phyloP scores from a whole-genome alignment of 2,329 filamentous ascomycete genomes.

The Nemania sp. region DNA sequence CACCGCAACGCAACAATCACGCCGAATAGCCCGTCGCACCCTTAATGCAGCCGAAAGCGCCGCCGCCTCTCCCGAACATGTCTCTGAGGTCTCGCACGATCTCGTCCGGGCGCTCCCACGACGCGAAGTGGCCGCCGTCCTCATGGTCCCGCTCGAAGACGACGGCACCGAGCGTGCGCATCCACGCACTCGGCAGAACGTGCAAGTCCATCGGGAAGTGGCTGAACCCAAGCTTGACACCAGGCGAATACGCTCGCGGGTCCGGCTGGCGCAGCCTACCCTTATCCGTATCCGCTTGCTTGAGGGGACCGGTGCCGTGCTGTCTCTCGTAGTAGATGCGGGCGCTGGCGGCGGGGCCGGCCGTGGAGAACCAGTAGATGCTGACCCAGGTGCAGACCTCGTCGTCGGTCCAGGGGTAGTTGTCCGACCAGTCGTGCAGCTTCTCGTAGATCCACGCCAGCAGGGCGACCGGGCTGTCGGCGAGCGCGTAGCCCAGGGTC shows the following conservation, averaged over 20 bases:
- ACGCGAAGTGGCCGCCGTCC: slow-evolving; percentile 64
- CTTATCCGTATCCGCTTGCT: slow-evolving; percentile 21
- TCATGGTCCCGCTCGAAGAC: slow-evolving; percentile 59
- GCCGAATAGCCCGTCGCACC: slow-evolving; percentile 36
- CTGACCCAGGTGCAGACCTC: slow-evolving; percentile 76
- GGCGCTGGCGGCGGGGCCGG: slow-evolving; percentile 67
- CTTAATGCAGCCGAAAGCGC: slow-evolving; percentile 46
- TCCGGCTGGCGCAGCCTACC: slow-evolving; percentile 25
- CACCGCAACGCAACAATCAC: background rate
- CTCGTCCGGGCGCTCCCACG: slow-evolving; percentile 59
- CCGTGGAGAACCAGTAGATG: slow-evolving; percentile 72
- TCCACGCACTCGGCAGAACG: slow-evolving; percentile 60
- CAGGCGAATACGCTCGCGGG: slow-evolving; percentile 38
- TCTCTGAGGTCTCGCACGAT: slow-evolving; percentile 57
- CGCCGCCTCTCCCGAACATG: slow-evolving; percentile 61
- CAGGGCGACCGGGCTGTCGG: slow-evolving; percentile 71
- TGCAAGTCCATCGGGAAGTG: slow-evolving; percentile 63
- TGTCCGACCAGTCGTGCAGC: slow-evolving; percentile 75
- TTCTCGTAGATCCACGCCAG: slow-evolving; percentile 85
- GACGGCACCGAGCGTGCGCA: slow-evolving; percentile 61
- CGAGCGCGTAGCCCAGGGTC: slow-evolving; percentile 70
- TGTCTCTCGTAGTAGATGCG: slow-evolving; percentile 74
- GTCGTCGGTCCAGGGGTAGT: slow-evolving; percentile 73
- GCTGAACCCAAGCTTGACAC: slow-evolving; percentile 50
- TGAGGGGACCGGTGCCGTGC: slow-evolving; percentile 45